These are phyloP conservation scores for Paracorniculantispora psalliotae DNA, from an alignment of 2,329 filamentous ascomycete species.

Conservation along the genomic window DNA sequence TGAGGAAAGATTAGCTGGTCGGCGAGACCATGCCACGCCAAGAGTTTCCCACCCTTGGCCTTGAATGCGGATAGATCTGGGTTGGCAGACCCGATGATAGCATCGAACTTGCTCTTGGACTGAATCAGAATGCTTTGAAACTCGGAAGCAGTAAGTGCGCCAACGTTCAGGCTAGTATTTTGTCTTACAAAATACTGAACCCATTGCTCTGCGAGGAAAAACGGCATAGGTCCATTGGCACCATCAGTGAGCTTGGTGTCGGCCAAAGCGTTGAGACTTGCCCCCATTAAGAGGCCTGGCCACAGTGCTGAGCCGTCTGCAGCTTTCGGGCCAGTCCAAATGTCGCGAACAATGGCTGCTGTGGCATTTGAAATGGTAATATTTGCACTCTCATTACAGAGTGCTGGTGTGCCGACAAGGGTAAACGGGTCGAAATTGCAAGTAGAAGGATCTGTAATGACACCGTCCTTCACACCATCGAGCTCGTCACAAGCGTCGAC, in stretches of 20 bases:
- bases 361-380: neutral
- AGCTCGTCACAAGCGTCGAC: slow-evolving; percentile 27
- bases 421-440: slow-evolving; percentile 21
- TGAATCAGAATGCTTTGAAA: slow-evolving; percentile 16
- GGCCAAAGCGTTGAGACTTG: neutral
- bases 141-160: neutral
- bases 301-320: neutral
- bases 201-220: slow-evolving; percentile 19
- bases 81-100: slow-evolving; percentile 23
- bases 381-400: neutral
- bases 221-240: slow-evolving; percentile 2
- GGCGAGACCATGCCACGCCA: slow-evolving; percentile 37
- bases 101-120: slow-evolving; percentile 18
- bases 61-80: slow-evolving; percentile 27
- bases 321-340: neutral
- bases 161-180: slow-evolving; percentile 23
- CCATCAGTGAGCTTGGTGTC: neutral
- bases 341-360: neutral
- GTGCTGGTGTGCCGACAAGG: slow-evolving; percentile 14
- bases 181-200: slow-evolving; percentile 23
- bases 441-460: slow-evolving; percentile 17
- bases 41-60: slow-evolving; percentile 33
- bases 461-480: slow-evolving; percentile 22
- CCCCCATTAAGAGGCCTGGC: neutral
- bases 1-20: slow-evolving; percentile 32